phyloP scores from a whole-genome alignment of 2,329 filamentous ascomycete genomes.

The Fusarium decemcellulare region DNA sequence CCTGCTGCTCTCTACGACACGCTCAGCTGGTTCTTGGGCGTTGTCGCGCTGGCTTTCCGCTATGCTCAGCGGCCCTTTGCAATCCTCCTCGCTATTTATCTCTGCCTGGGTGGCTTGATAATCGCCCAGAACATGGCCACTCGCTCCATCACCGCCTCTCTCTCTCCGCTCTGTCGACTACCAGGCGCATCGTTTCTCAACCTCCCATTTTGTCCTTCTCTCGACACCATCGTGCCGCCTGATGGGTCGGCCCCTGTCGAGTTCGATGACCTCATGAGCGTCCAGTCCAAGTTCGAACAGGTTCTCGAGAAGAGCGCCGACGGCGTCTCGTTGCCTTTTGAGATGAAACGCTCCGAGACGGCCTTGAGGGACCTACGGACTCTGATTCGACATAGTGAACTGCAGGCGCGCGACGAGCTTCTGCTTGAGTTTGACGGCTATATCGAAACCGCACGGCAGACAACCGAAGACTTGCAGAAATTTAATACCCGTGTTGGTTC shows the following conservation, averaged over 20 bases:
- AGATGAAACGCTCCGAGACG: constrained; percentile 84
- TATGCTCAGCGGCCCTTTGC: constrained; percentile 76
- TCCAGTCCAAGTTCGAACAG: constrained; percentile 83
- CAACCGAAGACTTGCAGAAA: constrained; percentile 76
- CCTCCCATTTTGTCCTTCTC: constrained; percentile 73
- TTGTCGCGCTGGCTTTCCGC: constrained; percentile 71
- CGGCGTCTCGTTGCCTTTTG: constrained; percentile 77
- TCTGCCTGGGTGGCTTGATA: constrained; percentile 71
- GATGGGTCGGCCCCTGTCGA: constrained; percentile 62
- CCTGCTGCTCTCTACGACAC: constrained; percentile 57
- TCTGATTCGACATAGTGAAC: constrained; percentile 77
- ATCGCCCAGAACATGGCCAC: constrained; percentile 74
- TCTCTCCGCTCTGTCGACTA: constrained; percentile 79
- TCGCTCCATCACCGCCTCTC: constrained; percentile 70
- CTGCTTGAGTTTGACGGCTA: constrained; percentile 83
- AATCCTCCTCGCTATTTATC: constrained; percentile 71
- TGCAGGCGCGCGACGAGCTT: constrained; percentile 78
- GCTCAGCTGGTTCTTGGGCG: constrained; percentile 65
- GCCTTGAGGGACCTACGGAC: constrained; percentile 82
- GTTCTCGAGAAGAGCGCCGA: constrained; percentile 78
- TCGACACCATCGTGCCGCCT: constrained; percentile 45
- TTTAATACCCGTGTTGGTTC: constrained; percentile 85
- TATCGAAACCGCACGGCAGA: constrained; percentile 76
- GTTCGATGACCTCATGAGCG: constrained; percentile 81
- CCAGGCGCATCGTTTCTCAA: constrained; percentile 74